Conservation (phyloP, 139 green algal genomes). For the Picochlorum sp. region DNA sequence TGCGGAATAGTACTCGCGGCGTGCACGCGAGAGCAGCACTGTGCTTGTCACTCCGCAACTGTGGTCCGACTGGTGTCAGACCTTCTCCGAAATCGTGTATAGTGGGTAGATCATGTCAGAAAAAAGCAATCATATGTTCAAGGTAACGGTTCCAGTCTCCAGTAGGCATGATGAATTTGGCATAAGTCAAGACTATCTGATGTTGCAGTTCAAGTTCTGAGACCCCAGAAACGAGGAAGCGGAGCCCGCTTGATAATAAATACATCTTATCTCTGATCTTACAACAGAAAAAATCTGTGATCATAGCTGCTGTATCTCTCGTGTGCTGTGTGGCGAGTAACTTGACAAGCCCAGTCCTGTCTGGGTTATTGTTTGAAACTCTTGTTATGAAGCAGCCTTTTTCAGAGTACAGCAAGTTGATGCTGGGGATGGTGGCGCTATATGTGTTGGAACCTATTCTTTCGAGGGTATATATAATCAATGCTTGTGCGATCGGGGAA, state of each 20-base stretch:
- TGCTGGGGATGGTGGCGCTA: constrained; percentile 46
- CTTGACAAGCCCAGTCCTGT: constrained; percentile 68
- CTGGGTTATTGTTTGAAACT: constrained; percentile 71
- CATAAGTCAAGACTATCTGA: too few relatives aligned
- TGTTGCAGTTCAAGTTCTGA: neutral
- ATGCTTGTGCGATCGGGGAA: constrained; percentile 58
- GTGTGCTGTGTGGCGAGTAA: constrained; percentile 70
- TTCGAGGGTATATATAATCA: constrained; percentile 74
- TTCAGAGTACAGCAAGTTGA: constrained; percentile 36
- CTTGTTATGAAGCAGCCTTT: constrained; percentile 57
- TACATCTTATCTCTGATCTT: constrained; percentile 30
- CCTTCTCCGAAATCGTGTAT: too few relatives aligned
- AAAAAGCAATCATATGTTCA: too few relatives aligned
- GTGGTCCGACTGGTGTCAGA: too few relatives aligned
- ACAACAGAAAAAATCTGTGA: constrained; percentile 46
- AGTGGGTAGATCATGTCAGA: too few relatives aligned
- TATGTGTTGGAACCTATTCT: constrained; percentile 80
- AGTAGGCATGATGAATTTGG: too few relatives aligned
- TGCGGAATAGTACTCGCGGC: too few relatives aligned
- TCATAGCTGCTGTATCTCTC: constrained; percentile 38
- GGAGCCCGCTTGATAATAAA: constrained; percentile 15
- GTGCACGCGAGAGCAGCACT: too few relatives aligned
- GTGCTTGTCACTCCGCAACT: too few relatives aligned
- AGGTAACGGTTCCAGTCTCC: too few relatives aligned
- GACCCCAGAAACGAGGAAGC: neutral